A percentile compares a stretch with the other conserved stretches of the same genome.
phyloP scores from a whole-genome alignment of 768 basidiomycete genomes.

The Lactifluus volemus region DNA sequence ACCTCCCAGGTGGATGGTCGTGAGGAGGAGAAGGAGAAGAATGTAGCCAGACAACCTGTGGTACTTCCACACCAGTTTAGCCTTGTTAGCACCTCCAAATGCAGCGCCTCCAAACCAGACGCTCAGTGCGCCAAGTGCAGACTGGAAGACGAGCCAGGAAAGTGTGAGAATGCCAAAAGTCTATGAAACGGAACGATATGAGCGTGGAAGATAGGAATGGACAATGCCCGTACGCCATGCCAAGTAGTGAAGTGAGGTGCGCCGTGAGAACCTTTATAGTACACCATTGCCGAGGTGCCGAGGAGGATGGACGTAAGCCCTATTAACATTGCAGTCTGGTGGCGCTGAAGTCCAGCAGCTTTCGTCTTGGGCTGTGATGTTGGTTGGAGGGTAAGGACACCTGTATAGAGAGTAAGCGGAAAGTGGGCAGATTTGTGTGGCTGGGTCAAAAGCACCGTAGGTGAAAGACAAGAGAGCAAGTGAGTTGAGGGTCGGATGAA shows the following conservation, averaged over 20 bases:
- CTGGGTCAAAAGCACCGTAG: slow-evolving; percentile 40
- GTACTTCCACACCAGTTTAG: slow-evolving; percentile 77
- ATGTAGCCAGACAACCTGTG: slow-evolving; percentile 74
- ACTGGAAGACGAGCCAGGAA: slow-evolving; percentile 53
- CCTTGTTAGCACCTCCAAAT: slow-evolving; percentile 64
- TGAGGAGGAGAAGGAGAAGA: slow-evolving; percentile 49
- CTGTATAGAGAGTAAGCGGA: slow-evolving; percentile 28
- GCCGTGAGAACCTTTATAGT: slow-evolving; percentile 46
- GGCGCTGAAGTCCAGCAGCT: slow-evolving; percentile 56
- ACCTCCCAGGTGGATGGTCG: slow-evolving; percentile 64
- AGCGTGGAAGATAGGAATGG: background rate
- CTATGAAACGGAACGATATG: slow-evolving; percentile 26
- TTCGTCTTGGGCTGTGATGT: slow-evolving; percentile 59
- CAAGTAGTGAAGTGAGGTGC: slow-evolving; percentile 58
- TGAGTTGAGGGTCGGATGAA: slow-evolving; percentile 57
- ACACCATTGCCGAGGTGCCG: slow-evolving; percentile 53
- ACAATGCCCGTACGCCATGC: slow-evolving; percentile 52
- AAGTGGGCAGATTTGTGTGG: background rate
- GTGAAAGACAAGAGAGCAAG: slow-evolving; percentile 48
- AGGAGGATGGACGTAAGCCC: slow-evolving; percentile 50
- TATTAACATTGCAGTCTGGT: slow-evolving; percentile 53
- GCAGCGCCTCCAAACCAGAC: slow-evolving; percentile 65
- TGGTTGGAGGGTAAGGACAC: slow-evolving; percentile 67
- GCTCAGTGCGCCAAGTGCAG: slow-evolving; percentile 58
- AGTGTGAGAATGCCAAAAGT: slow-evolving; percentile 56